A percentile compares a stretch with the other conserved stretches of the same genome.
These are phyloP conservation scores for Tetrapisispora iriomotensis DNA, from an alignment of 805 yeast genomes.

Conservation along the genomic window DNA sequence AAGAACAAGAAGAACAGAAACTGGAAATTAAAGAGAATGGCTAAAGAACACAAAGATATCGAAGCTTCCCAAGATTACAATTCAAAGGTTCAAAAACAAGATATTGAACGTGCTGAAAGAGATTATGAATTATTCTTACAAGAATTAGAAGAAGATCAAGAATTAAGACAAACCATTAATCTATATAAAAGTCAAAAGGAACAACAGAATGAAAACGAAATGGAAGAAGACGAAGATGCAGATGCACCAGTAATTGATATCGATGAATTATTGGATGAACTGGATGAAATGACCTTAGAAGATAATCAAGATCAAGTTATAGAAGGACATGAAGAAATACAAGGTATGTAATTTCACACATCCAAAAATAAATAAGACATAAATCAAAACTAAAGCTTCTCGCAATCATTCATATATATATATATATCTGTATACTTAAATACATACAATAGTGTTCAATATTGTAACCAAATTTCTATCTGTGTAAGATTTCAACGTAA, in stretches of 20 bases:
- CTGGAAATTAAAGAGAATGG: slow-evolving; percentile 97
- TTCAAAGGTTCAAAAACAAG: slow-evolving; percentile 73
- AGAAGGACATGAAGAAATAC: slow-evolving; percentile 3
- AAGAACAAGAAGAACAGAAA: slow-evolving; percentile 64
- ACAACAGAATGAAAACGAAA: slow-evolving; percentile 28
- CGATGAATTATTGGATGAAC: slow-evolving; percentile 88
- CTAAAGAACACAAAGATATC: slow-evolving; percentile 84
- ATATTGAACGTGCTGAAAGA: slow-evolving; percentile 82
- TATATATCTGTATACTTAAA: too few relatives aligned
- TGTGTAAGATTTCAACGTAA: too few relatives aligned
- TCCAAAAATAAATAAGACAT: too few relatives aligned
- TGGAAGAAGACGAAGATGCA: slow-evolving; percentile 54
- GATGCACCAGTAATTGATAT: slow-evolving; percentile 84
- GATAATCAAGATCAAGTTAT: slow-evolving; percentile 27
- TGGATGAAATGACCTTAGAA: slow-evolving; percentile 85
- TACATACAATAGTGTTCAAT: too few relatives aligned
- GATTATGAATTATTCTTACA: slow-evolving; percentile 94
- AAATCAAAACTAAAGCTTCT: too few relatives aligned
- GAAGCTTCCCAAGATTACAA: slow-evolving; percentile 56
- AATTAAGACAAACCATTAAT: slow-evolving; percentile 83
- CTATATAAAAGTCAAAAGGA: slow-evolving; percentile 55
- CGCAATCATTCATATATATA: too few relatives aligned
- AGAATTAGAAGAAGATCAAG: slow-evolving; percentile 94
- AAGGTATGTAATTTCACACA: neutral
- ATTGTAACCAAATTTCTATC: too few relatives aligned